Evolutionary conservation across 352 stramenopile genomes (phyloP).

Genomic region (Pythium plurisporium): DNA sequence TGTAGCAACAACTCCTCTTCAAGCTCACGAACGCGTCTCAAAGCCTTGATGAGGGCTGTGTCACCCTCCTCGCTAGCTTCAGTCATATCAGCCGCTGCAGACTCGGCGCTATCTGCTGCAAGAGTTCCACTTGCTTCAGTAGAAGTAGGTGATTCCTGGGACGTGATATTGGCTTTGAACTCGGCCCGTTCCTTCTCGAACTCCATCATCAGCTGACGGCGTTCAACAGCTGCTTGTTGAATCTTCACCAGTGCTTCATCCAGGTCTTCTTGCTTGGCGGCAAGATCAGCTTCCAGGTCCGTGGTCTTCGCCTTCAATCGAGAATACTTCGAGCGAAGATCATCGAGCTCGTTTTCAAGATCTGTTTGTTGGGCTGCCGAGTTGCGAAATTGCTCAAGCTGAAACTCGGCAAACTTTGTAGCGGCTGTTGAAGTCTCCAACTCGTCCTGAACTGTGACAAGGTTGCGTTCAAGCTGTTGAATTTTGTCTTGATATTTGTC

Average conservation of each 20-base stretch:
- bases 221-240: conserved; percentile 11
- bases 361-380: conserved; percentile 47
- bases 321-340: conserved; percentile 19
- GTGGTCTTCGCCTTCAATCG: conserved; percentile 1
- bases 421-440: conserved; percentile 73
- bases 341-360: conserved; percentile 23
- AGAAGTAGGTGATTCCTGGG: not conserved
- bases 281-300: conserved; percentile 13
- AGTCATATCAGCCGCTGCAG: not conserved
- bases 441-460: conserved; percentile 61
- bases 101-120: not conserved
- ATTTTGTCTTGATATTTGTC: conserved; percentile 71
- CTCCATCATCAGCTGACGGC: conserved; percentile 5
- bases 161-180: not conserved
- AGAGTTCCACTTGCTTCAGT: not conserved
- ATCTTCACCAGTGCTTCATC: conserved; percentile 15
- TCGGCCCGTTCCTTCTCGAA: conserved; percentile 13
- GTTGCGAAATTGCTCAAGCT: conserved; percentile 67
- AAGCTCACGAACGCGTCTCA: conserved; percentile 20
- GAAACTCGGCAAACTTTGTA: conserved; percentile 80
- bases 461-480: conserved; percentile 60
- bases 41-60: conserved; percentile 1
- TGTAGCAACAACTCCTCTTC: conserved; percentile 19
- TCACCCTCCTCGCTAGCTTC: conserved; percentile 12
- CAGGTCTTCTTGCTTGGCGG: conserved; percentile 15